Conservation (phyloP, 2,329 filamentous ascomycete genomes). For the Canariomyces notabilis region DNA sequence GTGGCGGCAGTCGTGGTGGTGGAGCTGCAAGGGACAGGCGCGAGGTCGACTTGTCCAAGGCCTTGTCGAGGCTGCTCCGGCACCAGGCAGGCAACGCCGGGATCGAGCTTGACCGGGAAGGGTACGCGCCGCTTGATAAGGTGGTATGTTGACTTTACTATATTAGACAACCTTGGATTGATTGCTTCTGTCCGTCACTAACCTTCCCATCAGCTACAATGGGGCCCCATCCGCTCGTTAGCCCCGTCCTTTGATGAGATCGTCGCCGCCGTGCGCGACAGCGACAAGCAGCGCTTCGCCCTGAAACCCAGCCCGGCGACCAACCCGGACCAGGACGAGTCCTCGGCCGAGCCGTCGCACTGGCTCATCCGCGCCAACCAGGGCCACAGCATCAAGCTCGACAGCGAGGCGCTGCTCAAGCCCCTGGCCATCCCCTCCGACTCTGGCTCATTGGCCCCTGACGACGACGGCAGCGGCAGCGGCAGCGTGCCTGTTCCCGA, state of each 20-base stretch:
- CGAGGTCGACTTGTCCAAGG: conserved; percentile 48
- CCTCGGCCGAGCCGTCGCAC: conserved; percentile 49
- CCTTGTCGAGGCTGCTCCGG: conserved; percentile 49
- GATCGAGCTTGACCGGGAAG: conserved; percentile 53
- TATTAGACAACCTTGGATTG: too few relatives aligned
- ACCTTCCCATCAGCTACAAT: conserved; percentile 40
- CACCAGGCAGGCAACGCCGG: conserved; percentile 55
- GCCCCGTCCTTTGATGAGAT: conserved; percentile 74
- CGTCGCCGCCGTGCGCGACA: conserved; percentile 60
- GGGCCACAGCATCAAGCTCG: conserved; percentile 78
- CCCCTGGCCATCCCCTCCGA: conserved; percentile 58
- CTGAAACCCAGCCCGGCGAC: conserved; percentile 53
- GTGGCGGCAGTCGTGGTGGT: conserved; percentile 25
- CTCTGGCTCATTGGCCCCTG: too few relatives aligned
- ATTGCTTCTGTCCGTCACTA: too few relatives aligned
- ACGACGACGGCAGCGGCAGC: conserved; percentile 26
- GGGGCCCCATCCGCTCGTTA: conserved; percentile 59
- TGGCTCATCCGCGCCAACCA: conserved; percentile 94
- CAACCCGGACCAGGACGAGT: conserved; percentile 43
- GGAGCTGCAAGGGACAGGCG: conserved; percentile 34
- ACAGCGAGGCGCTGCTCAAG: conserved; percentile 64
- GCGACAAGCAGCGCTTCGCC: conserved; percentile 88
- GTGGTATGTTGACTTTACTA: too few relatives aligned
- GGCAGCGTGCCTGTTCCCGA: conserved; percentile 44
- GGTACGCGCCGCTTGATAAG: conserved; percentile 52